phyloP scores from a whole-genome alignment of 208 protist species.

The Leishmania tarentolae region DNA sequence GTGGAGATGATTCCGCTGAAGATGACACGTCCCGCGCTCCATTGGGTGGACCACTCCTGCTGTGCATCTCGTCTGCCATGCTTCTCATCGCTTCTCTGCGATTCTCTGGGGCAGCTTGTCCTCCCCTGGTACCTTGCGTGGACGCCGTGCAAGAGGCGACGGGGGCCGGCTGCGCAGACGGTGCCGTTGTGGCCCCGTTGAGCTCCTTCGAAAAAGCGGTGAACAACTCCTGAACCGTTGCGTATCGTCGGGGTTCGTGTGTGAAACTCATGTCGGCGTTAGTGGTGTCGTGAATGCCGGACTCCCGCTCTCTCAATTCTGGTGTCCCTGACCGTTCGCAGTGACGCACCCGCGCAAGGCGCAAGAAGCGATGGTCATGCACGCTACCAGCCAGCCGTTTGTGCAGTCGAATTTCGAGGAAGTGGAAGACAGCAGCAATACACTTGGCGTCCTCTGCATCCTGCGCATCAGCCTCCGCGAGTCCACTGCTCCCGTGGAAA shows the following conservation, averaged over 20 bases:
- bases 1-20: neutral
- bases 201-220: slow-evolving; percentile 6
- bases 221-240: slow-evolving; percentile 15
- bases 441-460: neutral
- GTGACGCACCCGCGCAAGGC: slow-evolving; percentile 3
- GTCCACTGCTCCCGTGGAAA: neutral
- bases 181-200: neutral
- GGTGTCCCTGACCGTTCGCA: neutral
- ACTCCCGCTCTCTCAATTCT: neutral
- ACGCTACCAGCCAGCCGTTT: neutral
- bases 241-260: neutral
- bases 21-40: neutral
- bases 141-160: neutral
- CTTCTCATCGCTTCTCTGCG: neutral
- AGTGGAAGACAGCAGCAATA: slow-evolving; percentile 9
- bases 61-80: too few species aligned
- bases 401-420: slow-evolving; percentile 6
- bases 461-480: neutral
- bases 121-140: neutral
- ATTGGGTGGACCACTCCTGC: neutral
- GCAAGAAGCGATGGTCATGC: slow-evolving; percentile 15
- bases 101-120: neutral
- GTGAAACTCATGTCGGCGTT: neutral
- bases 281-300: neutral
- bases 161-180: neutral